Evolutionary conservation across 257 asterid genomes (phyloP).

Genomic region (Lithospermum erythrorhizon): DNA sequence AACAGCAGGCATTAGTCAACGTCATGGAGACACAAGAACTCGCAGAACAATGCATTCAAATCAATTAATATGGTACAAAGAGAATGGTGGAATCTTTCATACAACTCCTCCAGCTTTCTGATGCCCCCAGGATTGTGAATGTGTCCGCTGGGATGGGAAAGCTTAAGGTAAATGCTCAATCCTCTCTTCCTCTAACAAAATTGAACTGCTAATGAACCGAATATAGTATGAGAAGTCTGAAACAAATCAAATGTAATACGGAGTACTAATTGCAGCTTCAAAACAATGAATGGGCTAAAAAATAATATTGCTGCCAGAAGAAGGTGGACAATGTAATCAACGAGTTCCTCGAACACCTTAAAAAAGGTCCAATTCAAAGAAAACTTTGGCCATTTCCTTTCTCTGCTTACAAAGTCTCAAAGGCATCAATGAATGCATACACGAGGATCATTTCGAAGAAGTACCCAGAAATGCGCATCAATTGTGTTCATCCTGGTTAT

Average conservation of each 20-base stretch:
- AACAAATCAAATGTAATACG: background rate
- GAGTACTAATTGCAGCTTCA: constrained; percentile 23
- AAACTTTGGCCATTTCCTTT: constrained; percentile 38
- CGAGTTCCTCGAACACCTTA: constrained; percentile 35
- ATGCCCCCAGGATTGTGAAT: constrained; percentile 49
- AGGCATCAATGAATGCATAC: background rate
- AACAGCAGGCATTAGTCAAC: constrained; percentile 18
- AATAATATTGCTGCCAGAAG: constrained; percentile 33
- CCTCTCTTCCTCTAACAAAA: background rate
- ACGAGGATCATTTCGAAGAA: background rate
- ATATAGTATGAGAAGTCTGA: no score
- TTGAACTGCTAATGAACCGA: no score
- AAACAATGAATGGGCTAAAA: constrained; percentile 37
- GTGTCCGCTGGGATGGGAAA: constrained; percentile 37
- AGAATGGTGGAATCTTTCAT: constrained; percentile 36
- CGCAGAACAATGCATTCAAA: constrained; percentile 30
- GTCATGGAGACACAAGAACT: constrained; percentile 23
- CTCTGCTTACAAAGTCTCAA: background rate
- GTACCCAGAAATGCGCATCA: background rate
- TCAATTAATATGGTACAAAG: constrained; percentile 55
- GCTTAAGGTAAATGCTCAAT: constrained; percentile 10
- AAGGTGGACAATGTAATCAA: constrained; percentile 32
- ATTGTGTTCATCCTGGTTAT: constrained; percentile 7
- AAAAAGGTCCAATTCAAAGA: constrained; percentile 23
- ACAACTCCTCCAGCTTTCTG: constrained; percentile 44